Evolutionary conservation across 2,329 filamentous ascomycete species (phyloP), one percentile per base, ranked within the genome.

Genomic region (Parastagonospora nodorum): DNA sequence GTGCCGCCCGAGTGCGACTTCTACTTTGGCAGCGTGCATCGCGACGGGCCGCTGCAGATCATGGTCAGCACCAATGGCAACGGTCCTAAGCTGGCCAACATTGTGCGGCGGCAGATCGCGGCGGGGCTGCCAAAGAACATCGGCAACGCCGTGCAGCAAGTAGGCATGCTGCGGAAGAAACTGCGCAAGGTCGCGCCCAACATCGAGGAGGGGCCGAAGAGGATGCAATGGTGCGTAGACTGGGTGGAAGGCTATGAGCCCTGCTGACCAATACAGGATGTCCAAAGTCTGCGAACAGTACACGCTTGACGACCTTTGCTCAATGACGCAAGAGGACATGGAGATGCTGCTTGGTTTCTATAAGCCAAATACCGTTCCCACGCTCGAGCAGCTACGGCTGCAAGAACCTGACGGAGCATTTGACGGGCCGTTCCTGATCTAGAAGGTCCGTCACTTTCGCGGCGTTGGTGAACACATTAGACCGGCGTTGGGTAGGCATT

Each of bases 1-100:
- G 94, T 99, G 3, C 94, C 94, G 0, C 84, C 91, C 0, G 94
- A 99, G 74, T 99, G 94, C 75, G 94, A 99, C 70, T 99, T 99
- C 72, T 99, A 97, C 80, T 99, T 99, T 77, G 94, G 94, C 56
- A 94, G 89, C 71, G 88, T 97, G 33, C 90, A 99, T 76, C 88
- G 94, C 43, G 94, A 99, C 72, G 94, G 94, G 0, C 94, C 94
- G 5, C 76, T 99, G 53, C 94, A 99, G 78, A 88, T 99, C 67
- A 99, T 99, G 94, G 93, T 99, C 63, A 95, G 90, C 77, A 99
- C 94, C 31, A 99, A 97, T 72, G 94, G 94, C 45, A 97, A 96
- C 71, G 94, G 94, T 0, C 94, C 94, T 0, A 87, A 93, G 69
- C 78, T 99, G 57, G 94, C 94, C 8, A 93, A 90, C 61, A 87